These are phyloP conservation scores for Boletus subcaerulescens DNA, from an alignment of 768 basidiomycete species.

Conservation along the genomic window DNA sequence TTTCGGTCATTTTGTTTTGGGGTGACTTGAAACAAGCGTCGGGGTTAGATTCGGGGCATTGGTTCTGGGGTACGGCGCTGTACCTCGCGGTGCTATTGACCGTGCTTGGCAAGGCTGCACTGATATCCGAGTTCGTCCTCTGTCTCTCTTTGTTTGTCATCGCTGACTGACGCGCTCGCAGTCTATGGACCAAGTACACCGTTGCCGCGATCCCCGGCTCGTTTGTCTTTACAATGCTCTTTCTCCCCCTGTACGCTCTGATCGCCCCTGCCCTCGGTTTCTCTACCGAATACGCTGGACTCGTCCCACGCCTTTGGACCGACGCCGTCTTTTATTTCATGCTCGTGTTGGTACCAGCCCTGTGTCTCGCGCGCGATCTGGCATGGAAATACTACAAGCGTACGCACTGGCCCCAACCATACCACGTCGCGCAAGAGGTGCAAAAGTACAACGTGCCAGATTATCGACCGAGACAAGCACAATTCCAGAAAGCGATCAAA, in stretches of 20 bases:
- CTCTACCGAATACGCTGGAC: conserved; percentile 85
- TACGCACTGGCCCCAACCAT: conserved; percentile 88
- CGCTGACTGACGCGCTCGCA: conserved; percentile 30
- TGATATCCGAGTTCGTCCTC: conserved; percentile 89
- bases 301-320: conserved; percentile 89
- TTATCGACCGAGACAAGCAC: conserved; percentile 95
- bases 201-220: conserved; percentile 98
- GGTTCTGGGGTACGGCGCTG: conserved; percentile 98
- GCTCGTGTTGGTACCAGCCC: conserved; percentile 75
- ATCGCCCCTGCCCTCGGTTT: conserved; percentile 85
- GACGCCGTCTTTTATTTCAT: conserved; percentile 88
- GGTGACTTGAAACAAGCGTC: conserved; percentile 80
- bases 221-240: conserved; percentile 94
- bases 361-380: conserved; percentile 86
- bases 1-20: conserved; percentile 54
- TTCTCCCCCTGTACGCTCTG: conserved; percentile 86
- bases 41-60: conserved; percentile 88
- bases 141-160: not conserved
- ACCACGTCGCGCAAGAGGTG: conserved; percentile 98
- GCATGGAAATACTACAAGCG: conserved; percentile 97
- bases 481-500: conserved; percentile 99
- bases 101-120: conserved; percentile 89
- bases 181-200: conserved; percentile 99
- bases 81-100: conserved; percentile 92
- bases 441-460: conserved; percentile 98